Evolutionary conservation across 352 stramenopile genomes (phyloP), one percentile per base, ranked within the genome.

Genomic region (Globisporangium splendens): DNA sequence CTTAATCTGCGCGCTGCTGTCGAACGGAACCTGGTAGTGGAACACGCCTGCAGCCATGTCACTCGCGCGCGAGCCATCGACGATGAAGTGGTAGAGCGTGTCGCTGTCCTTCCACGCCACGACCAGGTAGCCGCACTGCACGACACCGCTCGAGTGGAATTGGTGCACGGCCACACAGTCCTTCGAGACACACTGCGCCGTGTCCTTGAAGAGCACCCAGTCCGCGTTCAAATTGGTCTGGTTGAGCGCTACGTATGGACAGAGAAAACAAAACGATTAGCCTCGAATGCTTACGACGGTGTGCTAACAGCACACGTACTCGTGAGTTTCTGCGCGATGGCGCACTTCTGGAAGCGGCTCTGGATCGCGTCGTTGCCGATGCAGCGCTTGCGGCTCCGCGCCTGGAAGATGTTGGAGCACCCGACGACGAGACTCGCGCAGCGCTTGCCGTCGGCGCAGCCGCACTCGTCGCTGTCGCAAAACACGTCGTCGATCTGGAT

Each of bases 401-500:
- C 75, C 54, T 90, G 72, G 62, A 89, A 89, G 46, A 89, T 59
- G 62, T 85, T 89, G 22, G 70, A 59, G 67, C 81, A 91, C 42
- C 83, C 85, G 28, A 95, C 57, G 18, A 83, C 59, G 12, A 89
- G 73, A 46, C 70, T 91, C 33, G 77, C 81, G 49, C 85, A 95
- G 42, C 64, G 52, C 63, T 78, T 75, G 41, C 61, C 73, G 8
- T 66, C 60, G 0, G 68, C 68, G 56, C 85, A 95, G 28, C 59
- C 44, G 35, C 83, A 95, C 46, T 83, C 72, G 49, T 75, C 63
- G 46, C 73, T 61, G 46, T 84, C 75, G 42, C 85, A 95, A 55
- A 95, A 91, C 12, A 94, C 78, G 54, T 95, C 85, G 60, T 93
- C 85, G 31, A 91, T 66, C 62, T 92, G 81, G 49, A 95, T 88